A percentile compares a stretch with the other conserved stretches of the same genome.
Conservation (phyloP, 768 basidiomycete species). For the Lactarius sp. region DNA sequence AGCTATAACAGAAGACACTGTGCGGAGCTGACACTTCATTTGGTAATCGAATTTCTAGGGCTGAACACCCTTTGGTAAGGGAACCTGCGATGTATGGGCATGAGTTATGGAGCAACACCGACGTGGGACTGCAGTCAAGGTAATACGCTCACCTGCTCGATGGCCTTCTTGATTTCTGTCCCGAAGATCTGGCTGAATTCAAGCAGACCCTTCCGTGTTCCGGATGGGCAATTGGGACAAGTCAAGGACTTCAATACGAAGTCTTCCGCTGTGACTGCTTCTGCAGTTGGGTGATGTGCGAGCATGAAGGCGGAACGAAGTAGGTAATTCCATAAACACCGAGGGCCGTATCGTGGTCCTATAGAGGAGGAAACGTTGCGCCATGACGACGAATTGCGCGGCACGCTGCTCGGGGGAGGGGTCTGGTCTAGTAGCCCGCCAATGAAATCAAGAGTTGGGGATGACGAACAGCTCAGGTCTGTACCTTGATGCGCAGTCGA, state of each 20-base stretch:
- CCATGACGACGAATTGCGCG: too few species aligned
- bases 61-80: background rate
- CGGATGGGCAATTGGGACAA: background rate
- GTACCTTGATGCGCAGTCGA: too few species aligned
- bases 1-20: too few species aligned
- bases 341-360: background rate
- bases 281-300: background rate
- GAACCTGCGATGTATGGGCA: background rate
- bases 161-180: background rate
- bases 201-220: background rate
- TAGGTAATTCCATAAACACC: slow-evolving; percentile 6
- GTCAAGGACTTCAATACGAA: background rate
- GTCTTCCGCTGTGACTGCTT: background rate
- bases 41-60: too few species aligned
- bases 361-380: too few species aligned
- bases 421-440: too few species aligned
- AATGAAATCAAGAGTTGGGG: background rate
- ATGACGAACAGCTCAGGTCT: background rate
- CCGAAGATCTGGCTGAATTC: background rate
- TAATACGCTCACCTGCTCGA: background rate
- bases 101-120: background rate
- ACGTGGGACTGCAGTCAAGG: background rate
- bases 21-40: too few species aligned
- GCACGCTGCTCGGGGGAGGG: too few species aligned
- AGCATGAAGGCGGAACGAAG: background rate